Conservation (phyloP, 2,329 filamentous ascomycete genomes). For the Penicillium sp. region DNA sequence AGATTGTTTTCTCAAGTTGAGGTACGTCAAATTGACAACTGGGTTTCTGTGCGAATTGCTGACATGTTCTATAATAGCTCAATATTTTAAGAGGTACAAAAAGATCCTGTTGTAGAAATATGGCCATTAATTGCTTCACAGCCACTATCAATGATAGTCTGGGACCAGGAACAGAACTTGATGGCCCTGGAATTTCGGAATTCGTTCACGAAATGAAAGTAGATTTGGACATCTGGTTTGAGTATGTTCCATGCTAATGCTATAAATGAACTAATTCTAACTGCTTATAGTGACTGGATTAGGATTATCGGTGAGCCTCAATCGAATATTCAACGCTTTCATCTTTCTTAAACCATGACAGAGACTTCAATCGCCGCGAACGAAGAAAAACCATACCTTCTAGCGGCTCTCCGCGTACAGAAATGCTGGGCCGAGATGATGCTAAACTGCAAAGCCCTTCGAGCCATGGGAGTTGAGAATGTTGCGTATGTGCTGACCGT, state of each 20-base stretch:
- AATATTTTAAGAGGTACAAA: constrained; percentile 42
- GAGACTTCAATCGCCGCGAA: constrained; percentile 28
- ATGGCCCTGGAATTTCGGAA: constrained; percentile 40
- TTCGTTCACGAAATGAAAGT: constrained; percentile 48
- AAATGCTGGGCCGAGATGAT: constrained; percentile 56
- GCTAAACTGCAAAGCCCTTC: constrained; percentile 52
- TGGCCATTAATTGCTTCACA: constrained; percentile 9
- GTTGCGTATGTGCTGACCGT: constrained; percentile 36
- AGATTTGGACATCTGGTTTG: constrained; percentile 53
- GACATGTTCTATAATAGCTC: constrained; percentile 28
- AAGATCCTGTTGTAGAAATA: background rate
- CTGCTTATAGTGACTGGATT: constrained; percentile 32
- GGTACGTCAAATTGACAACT: constrained; percentile 15
- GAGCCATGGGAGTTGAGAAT: constrained; percentile 51
- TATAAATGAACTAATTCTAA: constrained; percentile 1
- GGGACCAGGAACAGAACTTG: constrained; percentile 21
- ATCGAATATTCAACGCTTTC: too few species aligned
- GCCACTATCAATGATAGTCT: constrained; percentile 42
- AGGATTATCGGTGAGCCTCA: constrained; percentile 33
- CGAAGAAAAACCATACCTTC: constrained; percentile 39
- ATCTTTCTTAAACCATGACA: constrained; percentile 12
- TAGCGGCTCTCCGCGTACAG: constrained; percentile 53
- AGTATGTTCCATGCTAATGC: constrained; percentile 23
- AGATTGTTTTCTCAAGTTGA: constrained; percentile 55
- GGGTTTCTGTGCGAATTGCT: background rate